Base-by-base conservation (phyloP, 352 stramenopile genomes). In the Pythium apleroticum region DNA sequence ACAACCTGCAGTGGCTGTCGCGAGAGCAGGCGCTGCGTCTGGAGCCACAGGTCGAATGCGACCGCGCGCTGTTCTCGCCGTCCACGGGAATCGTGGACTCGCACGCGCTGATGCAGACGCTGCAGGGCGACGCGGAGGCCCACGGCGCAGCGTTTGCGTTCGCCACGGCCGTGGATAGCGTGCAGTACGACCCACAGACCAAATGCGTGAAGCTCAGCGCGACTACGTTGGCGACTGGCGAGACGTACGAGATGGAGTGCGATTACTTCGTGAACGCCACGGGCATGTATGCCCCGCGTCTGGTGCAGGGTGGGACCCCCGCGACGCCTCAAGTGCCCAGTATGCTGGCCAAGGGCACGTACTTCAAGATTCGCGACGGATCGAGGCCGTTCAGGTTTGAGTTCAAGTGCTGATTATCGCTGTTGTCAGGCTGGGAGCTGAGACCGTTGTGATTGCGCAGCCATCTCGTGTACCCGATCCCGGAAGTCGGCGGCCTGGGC, bases 51-150 rank as follows among this genome's bases (percentile, higher is more conserved):
- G 81, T 91, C 17, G 57, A 82, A 49, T 90, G 84, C 49, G 37
- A 80, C 1, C 65, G 88, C 59, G 76, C 90, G 3, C 63, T 99
- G 0, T 90, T 93, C 41, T 98, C 93, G n/a, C 96, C 97, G 6
- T 98, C 89, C 0, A 99, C 97, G 7, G 97, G 97, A 3, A 96
- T 99, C 60, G 72, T 99, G 17, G 96, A 99, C 81, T 96, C 87
- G 30, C 92, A 98, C 66, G 77, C 72, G 2, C 82, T 98, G 17
- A 94, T 98, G 81, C 77, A 91, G 35, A 89, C 87, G 60, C 74
- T 99, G 14, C 83, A 98, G 46, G 77, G 78, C 3, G 96, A 99
- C 52, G 92, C 91, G 0, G 91, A 98, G 77, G 74, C 82, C 0
- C 61, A 96, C 63, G 94, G 95, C 4, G 82, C 90, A 0, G 83